phyloP scores from a whole-genome alignment of 352 stramenopile species.

The Globisporangium emineosum region DNA sequence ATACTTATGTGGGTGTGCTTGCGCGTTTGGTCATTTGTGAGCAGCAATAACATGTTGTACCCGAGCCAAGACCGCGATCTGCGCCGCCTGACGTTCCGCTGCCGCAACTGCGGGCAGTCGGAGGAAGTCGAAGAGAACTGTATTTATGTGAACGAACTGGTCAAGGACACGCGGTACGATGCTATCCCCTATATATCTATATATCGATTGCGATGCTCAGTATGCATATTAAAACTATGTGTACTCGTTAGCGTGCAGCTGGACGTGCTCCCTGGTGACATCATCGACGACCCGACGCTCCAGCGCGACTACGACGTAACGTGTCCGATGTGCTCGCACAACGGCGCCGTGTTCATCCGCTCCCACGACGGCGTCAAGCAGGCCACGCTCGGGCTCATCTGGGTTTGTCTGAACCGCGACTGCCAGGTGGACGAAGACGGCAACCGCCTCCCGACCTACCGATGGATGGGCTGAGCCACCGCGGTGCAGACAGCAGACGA shows the following conservation, averaged over 20 bases:
- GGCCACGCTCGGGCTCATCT: constrained; percentile 83
- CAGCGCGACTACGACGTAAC: constrained; percentile 85
- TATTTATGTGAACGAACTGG: constrained; percentile 91
- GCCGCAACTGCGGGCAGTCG: constrained; percentile 82
- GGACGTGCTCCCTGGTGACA: constrained; percentile 79
- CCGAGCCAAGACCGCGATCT: constrained; percentile 86
- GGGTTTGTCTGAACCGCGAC: constrained; percentile 87
- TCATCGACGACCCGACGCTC: constrained; percentile 87
- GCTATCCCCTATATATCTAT: not conserved
- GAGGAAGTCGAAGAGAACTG: constrained; percentile 87
- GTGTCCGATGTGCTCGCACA: constrained; percentile 74
- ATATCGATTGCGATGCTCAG: constrained; percentile 4
- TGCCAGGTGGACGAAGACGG: constrained; percentile 84
- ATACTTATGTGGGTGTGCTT: not conserved
- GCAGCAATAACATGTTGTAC: constrained; percentile 91
- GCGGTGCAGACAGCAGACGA: not conserved
- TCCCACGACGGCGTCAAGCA: constrained; percentile 88
- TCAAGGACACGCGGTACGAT: constrained; percentile 82
- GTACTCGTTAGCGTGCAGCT: constrained; percentile 55
- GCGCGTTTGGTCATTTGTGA: not conserved
- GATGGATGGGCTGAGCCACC: constrained; percentile 72
- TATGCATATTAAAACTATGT: constrained; percentile 10
- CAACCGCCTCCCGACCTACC: constrained; percentile 80
- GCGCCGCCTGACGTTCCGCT: constrained; percentile 82
- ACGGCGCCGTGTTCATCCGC: constrained; percentile 85